Conservation (phyloP, 1,284 basidiomycete genomes). For the Peniophora sp. region DNA sequence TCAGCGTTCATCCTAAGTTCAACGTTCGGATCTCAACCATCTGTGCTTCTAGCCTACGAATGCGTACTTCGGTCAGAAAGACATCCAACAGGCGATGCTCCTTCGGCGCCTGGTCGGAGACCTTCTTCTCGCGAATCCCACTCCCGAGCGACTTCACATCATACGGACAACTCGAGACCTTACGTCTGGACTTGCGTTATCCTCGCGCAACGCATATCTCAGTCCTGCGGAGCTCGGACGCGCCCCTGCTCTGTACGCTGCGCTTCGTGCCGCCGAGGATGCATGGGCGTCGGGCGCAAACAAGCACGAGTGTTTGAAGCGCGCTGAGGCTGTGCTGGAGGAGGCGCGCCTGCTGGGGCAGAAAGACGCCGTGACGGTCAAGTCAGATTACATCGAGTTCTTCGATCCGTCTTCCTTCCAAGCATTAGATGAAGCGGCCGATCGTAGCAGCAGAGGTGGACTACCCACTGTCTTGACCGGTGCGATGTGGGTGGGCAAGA, state of each 20-base stretch:
- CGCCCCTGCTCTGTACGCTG: conserved; percentile 69
- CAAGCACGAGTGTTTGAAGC: conserved; percentile 47
- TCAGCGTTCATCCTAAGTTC: neutral
- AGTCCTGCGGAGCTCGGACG: conserved; percentile 51
- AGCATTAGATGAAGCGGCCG: conserved; percentile 30
- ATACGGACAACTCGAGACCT: conserved; percentile 76
- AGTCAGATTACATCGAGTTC: conserved; percentile 83
- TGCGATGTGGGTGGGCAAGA: conserved; percentile 82
- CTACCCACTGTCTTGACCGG: conserved; percentile 77
- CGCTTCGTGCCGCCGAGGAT: conserved; percentile 49
- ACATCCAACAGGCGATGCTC: conserved; percentile 92
- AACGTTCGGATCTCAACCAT: neutral
- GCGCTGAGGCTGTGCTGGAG: conserved; percentile 34
- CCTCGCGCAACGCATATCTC: conserved; percentile 88
- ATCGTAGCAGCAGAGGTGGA: conserved; percentile 18
- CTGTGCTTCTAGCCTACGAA: conserved; percentile 62
- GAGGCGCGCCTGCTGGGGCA: conserved; percentile 21
- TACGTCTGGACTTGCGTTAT: conserved; percentile 69
- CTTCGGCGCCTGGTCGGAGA: conserved; percentile 82
- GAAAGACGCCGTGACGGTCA: conserved; percentile 44
- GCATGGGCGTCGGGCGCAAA: conserved; percentile 45
- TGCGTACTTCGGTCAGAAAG: conserved; percentile 97
- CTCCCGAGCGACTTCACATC: conserved; percentile 65
- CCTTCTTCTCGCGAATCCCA: conserved; percentile 73
- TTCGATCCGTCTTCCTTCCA: conserved; percentile 79